Base-by-base conservation (phyloP, 2,329 filamentous ascomycete species). In the Rosellinia necatrix region DNA sequence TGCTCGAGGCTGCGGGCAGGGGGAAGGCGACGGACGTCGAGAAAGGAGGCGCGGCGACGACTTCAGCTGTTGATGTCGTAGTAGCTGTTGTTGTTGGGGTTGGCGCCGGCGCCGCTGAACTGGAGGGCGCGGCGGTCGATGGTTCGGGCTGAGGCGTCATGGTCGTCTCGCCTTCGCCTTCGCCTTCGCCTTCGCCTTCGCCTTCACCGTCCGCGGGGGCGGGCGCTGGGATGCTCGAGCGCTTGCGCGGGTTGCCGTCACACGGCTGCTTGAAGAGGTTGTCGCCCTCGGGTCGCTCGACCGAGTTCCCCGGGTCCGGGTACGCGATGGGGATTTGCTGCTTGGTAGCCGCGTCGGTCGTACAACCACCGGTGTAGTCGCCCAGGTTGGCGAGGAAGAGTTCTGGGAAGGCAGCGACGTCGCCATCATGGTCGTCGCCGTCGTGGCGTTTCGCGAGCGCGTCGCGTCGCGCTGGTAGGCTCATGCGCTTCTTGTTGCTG, bases 311-410 rank as follows among this genome's bases (percentile, higher is more conserved):
- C 0, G 87, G 51, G 48, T 86, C 72, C 0, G 88, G 87, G 74
- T 86, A 91, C 8, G 75, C 71, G 48, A 88, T 77, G 57, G 68
- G 30, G 8, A 68, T 34, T 38, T 70, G 67, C 32, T 61, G 41
- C 5, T 84, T 78, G 8, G 76, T 64, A 1, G 71, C 70, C 15
- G 84, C 80, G 0, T 19, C 34, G 6, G 85, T 88, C 0, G 59
- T 71, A 70, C 87, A 90, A 9, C 74, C 74, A 42, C 78, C 78
- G 8, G 58, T 63, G 4, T 67, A 38, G 0, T 67, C 68, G 0
- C 72, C 74, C 58, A 90, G 72, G 67, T 91, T 91, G 58, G 86
- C 87, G 12, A 88, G 80, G 66, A 90, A 90, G 77, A 92, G 83
- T 32, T 81, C 74, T 0, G 89, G 89, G 38, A 88, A 83, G 4